Percentiles rank a stretch among this genome's conserved stretches.
Evolutionary conservation across 2,329 filamentous ascomycete species (phyloP).

Genomic region (Tolypocladium tropicale): DNA sequence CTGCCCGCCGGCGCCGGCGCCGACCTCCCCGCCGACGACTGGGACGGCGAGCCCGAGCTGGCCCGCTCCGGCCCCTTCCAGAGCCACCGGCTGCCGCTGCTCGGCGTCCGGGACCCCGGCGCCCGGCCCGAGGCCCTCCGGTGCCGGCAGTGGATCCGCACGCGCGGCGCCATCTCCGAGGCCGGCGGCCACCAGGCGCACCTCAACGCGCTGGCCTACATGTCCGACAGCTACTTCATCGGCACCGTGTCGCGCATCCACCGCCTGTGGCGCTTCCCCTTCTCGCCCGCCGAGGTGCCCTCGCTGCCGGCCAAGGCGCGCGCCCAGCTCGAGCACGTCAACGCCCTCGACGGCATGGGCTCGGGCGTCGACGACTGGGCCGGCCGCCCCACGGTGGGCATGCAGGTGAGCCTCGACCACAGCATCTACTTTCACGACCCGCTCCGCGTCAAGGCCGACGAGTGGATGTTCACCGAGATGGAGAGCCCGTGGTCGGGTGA

Average conservation of each 20-base stretch:
- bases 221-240: constrained; percentile 89
- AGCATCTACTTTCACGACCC: constrained; percentile 60
- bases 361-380: constrained; percentile 34
- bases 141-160: constrained; percentile 64
- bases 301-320: constrained; percentile 31
- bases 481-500: constrained; percentile 72
- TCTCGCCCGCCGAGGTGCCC: constrained; percentile 42
- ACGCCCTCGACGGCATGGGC: constrained; percentile 31
- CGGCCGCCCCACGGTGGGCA: constrained; percentile 54
- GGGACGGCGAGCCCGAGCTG: constrained; percentile 37
- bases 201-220: constrained; percentile 80
- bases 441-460: constrained; percentile 45
- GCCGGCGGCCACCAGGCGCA: constrained; percentile 71
- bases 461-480: constrained; percentile 77
- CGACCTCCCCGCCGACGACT: constrained; percentile 26
- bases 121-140: constrained; percentile 53
- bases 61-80: constrained; percentile 39
- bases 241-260: constrained; percentile 78
- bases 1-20: constrained; percentile 37
- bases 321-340: constrained; percentile 24
- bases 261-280: constrained; percentile 64
- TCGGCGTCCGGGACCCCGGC: constrained; percentile 26
- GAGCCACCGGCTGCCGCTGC: constrained; percentile 30
- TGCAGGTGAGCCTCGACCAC: constrained; percentile 78
- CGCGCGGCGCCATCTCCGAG: constrained; percentile 62